Evolutionary conservation across 331 rosid genomes (phyloP).

Genomic region (Malus hybrid): DNA sequence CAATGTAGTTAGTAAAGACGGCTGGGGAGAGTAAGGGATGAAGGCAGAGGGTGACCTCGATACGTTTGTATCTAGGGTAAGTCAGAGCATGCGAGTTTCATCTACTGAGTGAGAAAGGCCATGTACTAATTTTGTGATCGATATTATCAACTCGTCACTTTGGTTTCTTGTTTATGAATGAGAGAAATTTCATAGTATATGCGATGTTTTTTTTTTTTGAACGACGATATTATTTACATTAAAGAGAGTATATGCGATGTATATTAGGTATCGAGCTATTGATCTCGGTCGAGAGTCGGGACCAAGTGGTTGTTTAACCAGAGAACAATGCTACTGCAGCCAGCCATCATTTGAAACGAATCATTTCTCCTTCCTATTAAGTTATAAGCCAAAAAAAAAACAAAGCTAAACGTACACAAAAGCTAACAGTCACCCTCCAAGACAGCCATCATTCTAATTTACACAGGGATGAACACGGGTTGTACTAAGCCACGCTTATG

Average conservation of each 20-base stretch:
- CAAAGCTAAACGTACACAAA: no score
- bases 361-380: background rate
- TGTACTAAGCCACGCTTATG: no score
- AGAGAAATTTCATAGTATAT: background rate
- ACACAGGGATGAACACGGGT: background rate
- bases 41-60: constrained; percentile 8
- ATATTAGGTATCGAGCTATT: background rate
- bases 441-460: background rate
- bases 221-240: no score
- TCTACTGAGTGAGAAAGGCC: constrained; percentile 16
- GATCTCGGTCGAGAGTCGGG: background rate
- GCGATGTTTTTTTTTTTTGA: background rate
- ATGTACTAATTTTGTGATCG: constrained; percentile 9
- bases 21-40: constrained; percentile 16
- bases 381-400: background rate
- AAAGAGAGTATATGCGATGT: no score
- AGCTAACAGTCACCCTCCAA: no score
- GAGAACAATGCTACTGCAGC: background rate
- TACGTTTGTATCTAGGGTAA: background rate
- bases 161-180: background rate
- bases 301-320: background rate
- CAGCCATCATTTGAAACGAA: background rate
- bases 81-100: constrained; percentile 2
- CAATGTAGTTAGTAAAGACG: constrained; percentile 11
- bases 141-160: background rate